phyloP scores from a whole-genome alignment of 768 basidiomycete species.

The Termitomyces sp. region DNA sequence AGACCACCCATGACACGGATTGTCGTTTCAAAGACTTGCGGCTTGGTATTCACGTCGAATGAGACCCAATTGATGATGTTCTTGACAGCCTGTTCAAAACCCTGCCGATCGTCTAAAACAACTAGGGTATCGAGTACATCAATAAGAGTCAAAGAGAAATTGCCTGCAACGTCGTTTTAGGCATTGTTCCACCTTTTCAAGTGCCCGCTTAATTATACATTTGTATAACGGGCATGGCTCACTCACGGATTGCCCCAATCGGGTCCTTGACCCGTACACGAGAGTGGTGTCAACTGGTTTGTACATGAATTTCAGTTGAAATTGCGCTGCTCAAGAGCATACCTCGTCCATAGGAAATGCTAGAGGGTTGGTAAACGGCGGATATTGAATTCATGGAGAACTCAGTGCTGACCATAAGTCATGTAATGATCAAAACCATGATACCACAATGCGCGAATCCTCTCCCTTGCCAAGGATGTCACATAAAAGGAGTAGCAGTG shows the following conservation, averaged over 20 bases:
- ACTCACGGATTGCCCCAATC: conserved; percentile 81
- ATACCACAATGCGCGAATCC: conserved; percentile 77
- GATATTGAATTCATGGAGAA: not conserved
- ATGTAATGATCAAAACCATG: conserved; percentile 92
- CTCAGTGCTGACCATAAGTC: conserved; percentile 55
- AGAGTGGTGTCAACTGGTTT: conserved; percentile 76
- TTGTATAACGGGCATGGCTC: not conserved
- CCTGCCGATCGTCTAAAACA: conserved; percentile 74
- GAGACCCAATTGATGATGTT: conserved; percentile 80
- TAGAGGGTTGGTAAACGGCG: conserved; percentile 24
- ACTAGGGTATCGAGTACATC: conserved; percentile 87
- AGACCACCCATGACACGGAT: conserved; percentile 93
- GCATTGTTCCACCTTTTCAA: conserved; percentile 50
- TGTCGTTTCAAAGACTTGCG: conserved; percentile 98
- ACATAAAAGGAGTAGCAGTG: not conserved
- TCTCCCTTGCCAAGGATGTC: conserved; percentile 43
- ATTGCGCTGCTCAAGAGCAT: conserved; percentile 5
- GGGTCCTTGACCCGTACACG: conserved; percentile 84
- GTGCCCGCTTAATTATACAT: not conserved
- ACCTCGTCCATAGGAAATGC: conserved; percentile 90
- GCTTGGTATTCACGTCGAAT: conserved; percentile 91
- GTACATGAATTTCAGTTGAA: conserved; percentile 1
- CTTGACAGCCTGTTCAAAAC: conserved; percentile 82
- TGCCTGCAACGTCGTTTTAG: conserved; percentile 90
- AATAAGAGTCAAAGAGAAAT: conserved; percentile 82